Base-by-base conservation (phyloP, 768 basidiomycete species). In the Lactarius psammicola region DNA sequence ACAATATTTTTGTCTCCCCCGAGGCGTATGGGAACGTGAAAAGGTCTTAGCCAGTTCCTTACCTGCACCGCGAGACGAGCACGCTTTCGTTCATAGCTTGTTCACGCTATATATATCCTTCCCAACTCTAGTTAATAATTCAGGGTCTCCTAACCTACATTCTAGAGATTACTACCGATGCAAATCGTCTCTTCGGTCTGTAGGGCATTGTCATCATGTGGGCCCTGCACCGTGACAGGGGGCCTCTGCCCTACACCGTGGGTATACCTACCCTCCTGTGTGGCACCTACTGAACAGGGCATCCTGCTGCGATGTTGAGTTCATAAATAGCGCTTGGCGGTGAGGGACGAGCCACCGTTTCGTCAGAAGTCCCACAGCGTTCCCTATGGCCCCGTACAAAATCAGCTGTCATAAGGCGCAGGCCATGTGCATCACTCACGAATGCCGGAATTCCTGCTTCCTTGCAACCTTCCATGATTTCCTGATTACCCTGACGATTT, bases 391-490 rank as follows among this genome's bases (percentile, higher is more conserved):
- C n/a, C 4, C 33, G 7, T 7, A 42, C 34, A 18, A 36, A 23
- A 26, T 65, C n/a, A 63, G 49, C 13, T 0, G 49, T 28, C 23
- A 28, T 20, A 40, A 28, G 13, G 28, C 13, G 40, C 36, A 53
- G 7, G n/a, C 1, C 7, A 57, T 33, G n/a, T 6, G 28, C 54
- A 67, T 23, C 59, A 73, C 70, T 57, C 61, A 65, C 69, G 33
- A 71, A 74, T 15, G 82, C 83, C 49, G 87, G 87, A 70, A 88
- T 88, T 30, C 84, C 85, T 59, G 82, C 83, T 68, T 81, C 81
- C 75, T 87, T 90, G 78, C 86, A 91, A 26, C 88, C 90, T 73
- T 88, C 80, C 83, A 90, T 90, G 66, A 92, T 87, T 71, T 92
- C 89, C 17, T 82, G 79, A 75, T 92, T 92, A 33, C 90, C 90